Evolutionary conservation across 2,329 filamentous ascomycete genomes (phyloP).

Genomic region (Fusarium albosuccineum): DNA sequence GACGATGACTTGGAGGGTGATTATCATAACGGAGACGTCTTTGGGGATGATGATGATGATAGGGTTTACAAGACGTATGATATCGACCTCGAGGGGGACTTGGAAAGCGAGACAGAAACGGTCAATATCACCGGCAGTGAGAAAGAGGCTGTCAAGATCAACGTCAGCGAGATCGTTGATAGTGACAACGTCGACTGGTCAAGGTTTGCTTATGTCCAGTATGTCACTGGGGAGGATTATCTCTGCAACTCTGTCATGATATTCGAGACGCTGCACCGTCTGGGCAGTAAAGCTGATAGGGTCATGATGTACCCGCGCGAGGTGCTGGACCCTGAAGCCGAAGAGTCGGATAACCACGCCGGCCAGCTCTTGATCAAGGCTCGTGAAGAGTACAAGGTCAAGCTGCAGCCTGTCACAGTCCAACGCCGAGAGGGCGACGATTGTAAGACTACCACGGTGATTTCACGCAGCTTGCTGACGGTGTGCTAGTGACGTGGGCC

Average conservation of each 20-base stretch:
- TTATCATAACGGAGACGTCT: not conserved
- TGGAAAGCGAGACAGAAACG: too few relatives aligned
- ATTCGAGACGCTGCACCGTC: slow-evolving; percentile 58
- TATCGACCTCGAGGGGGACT: not conserved
- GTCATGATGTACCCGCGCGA: slow-evolving; percentile 61
- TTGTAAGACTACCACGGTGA: slow-evolving; percentile 42
- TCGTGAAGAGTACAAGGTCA: slow-evolving; percentile 60
- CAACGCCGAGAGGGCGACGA: slow-evolving; percentile 53
- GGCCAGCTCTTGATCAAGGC: slow-evolving; percentile 55
- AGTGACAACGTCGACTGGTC: slow-evolving; percentile 29
- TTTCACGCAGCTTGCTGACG: too few relatives aligned
- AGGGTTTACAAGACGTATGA: not conserved
- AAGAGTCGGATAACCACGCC: not conserved
- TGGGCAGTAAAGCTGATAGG: slow-evolving; percentile 59
- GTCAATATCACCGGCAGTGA: too few relatives aligned
- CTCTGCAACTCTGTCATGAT: slow-evolving; percentile 66
- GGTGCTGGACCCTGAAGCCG: slow-evolving; percentile 49
- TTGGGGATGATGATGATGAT: not conserved
- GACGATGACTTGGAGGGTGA: not conserved
- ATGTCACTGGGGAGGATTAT: slow-evolving; percentile 61
- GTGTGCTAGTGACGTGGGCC: slow-evolving; percentile 66
- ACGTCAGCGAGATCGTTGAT: not conserved
- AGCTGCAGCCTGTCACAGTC: slow-evolving; percentile 57
- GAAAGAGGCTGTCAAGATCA: not conserved
- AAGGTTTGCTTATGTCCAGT: slow-evolving; percentile 62